Base-by-base conservation (phyloP, 2,329 filamentous ascomycete genomes). In the Epichloe aotearoae region DNA sequence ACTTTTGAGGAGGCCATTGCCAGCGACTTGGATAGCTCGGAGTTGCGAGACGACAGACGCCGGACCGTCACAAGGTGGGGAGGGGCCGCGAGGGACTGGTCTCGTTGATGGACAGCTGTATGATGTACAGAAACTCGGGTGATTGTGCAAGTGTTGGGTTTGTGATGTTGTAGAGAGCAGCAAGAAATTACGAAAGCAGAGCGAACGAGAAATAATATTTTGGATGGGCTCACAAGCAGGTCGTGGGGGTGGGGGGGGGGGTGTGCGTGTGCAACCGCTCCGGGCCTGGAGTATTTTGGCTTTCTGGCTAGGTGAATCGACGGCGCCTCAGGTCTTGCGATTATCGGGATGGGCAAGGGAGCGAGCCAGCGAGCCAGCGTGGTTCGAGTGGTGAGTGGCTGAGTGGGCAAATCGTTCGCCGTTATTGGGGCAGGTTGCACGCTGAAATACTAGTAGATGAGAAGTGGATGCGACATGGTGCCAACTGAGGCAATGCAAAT, bases 1-100 rank as follows among this genome's bases (percentile, higher is more conserved):
- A 80, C 77, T 73, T 79, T 80, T 65, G 77, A 80, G 63, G 76
- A 80, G 66, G 77, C 76, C 77, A 80, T 80, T 72, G 70, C 70
- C 67, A 63, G 65, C 64, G 59, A 63, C 56, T 62, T 64, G 59
- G 57, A 55, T 61, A 61, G 64, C 60, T 65, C 64, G 59, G 53
- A 56, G 59, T 56, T 58, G 61, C 59, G 61, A 64, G 59, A 59
- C 59, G 63, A 62, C 60, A 56, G 58, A 51, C 54, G 61, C 57
- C 59, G 58, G 58, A 63, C 61, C 58, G 63, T 60, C 61, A 58
- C 62, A 53, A 57, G 54, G 54, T 59, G 54, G 53, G 53, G 53
- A 55, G 55, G 49, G 52, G 55, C 55, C 42, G 11, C 20, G 10
- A 56, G 56, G 57, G 55, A 50, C 53, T 46, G 12, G 34, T 14